These are phyloP conservation scores for Colletotrichum camelliae DNA, from an alignment of 2,329 filamentous ascomycete genomes.

Conservation along the genomic window DNA sequence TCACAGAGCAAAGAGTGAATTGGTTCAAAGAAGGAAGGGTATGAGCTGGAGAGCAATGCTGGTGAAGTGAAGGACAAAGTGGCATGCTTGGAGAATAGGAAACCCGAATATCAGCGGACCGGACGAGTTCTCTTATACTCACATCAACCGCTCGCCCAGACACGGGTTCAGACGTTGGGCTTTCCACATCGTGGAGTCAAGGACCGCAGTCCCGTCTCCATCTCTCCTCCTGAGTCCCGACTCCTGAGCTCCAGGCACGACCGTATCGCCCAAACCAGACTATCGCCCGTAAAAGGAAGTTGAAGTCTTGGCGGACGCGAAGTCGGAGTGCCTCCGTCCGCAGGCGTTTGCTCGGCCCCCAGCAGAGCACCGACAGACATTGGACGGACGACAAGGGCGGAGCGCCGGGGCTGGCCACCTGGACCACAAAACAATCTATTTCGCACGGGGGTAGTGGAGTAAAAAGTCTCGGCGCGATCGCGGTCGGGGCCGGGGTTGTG, in stretches of 20 bases:
- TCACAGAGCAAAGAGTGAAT: conserved; percentile 21
- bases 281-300: conserved; percentile 7
- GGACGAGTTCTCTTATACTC: conserved; percentile 12
- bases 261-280: not conserved
- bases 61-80: conserved; percentile 12
- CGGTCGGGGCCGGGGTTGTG: conserved; percentile 8
- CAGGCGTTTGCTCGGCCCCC: not conserved
- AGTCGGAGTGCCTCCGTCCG: not conserved
- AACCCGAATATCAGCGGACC: not conserved
- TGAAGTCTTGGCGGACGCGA: not conserved
- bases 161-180: not conserved
- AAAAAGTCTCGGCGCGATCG: conserved; percentile 18
- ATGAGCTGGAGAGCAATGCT: conserved; percentile 9
- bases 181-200: not conserved
- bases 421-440: conserved; percentile 12
- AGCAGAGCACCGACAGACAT: not conserved
- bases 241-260: not conserved
- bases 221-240: not conserved
- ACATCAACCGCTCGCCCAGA: not conserved
- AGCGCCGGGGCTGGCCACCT: not conserved
- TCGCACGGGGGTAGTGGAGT: conserved; percentile 12
- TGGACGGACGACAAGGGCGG: not conserved
- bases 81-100: not conserved
- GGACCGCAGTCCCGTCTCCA: conserved; percentile 9
- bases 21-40: not conserved